These are phyloP conservation scores for Penicillium hordei DNA, from an alignment of 2,329 filamentous ascomycete species.

Conservation along the genomic window DNA sequence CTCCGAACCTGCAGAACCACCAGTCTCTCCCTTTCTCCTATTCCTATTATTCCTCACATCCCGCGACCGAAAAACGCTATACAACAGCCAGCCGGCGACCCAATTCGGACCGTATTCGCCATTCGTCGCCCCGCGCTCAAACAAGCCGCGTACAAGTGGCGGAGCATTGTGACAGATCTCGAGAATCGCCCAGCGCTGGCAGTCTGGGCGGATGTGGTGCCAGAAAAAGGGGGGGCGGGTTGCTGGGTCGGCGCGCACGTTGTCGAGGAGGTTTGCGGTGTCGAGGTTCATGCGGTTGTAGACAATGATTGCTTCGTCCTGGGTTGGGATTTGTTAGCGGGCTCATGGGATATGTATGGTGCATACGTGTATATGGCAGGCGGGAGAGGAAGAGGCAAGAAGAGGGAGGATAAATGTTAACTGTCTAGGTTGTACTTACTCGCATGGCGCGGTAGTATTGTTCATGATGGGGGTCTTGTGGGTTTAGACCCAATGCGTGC, in stretches of 20 bases:
- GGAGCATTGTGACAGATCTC: conserved; percentile 45
- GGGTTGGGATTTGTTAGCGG: not conserved
- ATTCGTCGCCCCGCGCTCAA: conserved; percentile 42
- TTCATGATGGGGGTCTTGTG: conserved; percentile 45
- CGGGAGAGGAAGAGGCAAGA: not conserved
- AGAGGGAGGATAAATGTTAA: not conserved
- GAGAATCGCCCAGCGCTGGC: conserved; percentile 43
- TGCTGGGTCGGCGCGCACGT: conserved; percentile 37
- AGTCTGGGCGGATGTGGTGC: conserved; percentile 48
- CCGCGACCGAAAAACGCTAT: conserved; percentile 49
- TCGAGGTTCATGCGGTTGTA: conserved; percentile 46
- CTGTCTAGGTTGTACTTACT: conserved; percentile 29
- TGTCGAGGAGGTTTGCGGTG: conserved; percentile 43
- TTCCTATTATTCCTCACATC: conserved; percentile 50
- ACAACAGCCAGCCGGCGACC: conserved; percentile 49
- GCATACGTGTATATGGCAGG: not conserved
- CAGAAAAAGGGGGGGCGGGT: conserved; percentile 47
- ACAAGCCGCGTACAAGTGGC: conserved; percentile 40
- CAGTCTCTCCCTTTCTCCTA: conserved; percentile 39
- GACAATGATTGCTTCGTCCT: conserved; percentile 48
- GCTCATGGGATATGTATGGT: not conserved
- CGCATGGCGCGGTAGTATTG: conserved; percentile 48
- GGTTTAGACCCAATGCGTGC: conserved; percentile 43
- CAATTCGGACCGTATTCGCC: conserved; percentile 49
- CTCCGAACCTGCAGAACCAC: conserved; percentile 13